Conservation (phyloP, 2,329 filamentous ascomycete species). For the Elsinoe arachidis region DNA sequence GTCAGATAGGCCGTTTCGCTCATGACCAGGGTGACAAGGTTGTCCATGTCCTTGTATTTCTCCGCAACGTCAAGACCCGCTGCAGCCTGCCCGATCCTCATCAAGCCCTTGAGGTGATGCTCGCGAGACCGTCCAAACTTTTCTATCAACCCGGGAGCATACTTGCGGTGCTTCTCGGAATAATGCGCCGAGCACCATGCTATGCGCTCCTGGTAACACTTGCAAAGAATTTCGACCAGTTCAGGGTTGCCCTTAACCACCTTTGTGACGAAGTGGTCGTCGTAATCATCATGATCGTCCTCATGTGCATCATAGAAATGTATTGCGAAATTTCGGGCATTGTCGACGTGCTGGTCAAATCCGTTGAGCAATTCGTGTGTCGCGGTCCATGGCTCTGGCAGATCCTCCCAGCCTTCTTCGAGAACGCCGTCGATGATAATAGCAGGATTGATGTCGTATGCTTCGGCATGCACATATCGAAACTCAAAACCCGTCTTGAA, state of each 20-base stretch:
- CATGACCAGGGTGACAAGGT: conserved; percentile 47
- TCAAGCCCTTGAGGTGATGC: conserved; percentile 34
- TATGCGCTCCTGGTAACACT: conserved; percentile 51
- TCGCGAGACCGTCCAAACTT: conserved; percentile 35
- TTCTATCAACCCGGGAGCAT: conserved; percentile 40
- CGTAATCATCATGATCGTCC: conserved; percentile 24
- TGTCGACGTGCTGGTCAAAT: conserved; percentile 29
- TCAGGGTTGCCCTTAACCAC: conserved; percentile 44
- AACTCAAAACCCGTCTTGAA: conserved; percentile 60
- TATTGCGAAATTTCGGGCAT: conserved; percentile 34
- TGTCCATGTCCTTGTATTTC: conserved; percentile 53
- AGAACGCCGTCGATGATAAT: conserved; percentile 44
- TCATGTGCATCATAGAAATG: conserved; percentile 29
- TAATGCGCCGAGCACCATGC: conserved; percentile 49
- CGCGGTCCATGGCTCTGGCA: conserved; percentile 83
- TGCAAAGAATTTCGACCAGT: conserved; percentile 50
- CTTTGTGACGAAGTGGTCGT: conserved; percentile 33
- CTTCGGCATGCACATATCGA: conserved; percentile 56
- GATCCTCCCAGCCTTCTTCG: conserved; percentile 45
- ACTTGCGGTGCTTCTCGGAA: conserved; percentile 39
- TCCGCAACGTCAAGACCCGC: conserved; percentile 55
- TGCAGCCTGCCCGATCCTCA: conserved; percentile 45
- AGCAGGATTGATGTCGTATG: conserved; percentile 66
- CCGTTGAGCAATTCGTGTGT: conserved; percentile 40
- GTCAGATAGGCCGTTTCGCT: conserved; percentile 34